These are phyloP conservation scores for Volvariella volvacea DNA, from an alignment of 1,284 basidiomycete species.

Conservation along the genomic window DNA sequence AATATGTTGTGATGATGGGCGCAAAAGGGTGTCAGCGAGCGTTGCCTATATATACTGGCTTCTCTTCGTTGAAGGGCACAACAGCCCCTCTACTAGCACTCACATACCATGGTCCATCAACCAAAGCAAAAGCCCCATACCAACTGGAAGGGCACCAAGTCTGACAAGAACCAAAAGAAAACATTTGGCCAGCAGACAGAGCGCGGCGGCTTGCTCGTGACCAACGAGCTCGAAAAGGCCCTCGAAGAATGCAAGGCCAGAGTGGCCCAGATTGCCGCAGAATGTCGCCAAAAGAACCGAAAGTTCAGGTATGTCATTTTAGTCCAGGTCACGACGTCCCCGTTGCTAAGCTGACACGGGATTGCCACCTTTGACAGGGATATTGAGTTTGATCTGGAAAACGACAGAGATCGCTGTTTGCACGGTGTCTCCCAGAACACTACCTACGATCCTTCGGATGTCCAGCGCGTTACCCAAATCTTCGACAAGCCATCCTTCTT, in stretches of 20 bases:
- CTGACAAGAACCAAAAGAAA: background rate
- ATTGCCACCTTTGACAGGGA: conserved; percentile 23
- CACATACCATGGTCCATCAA: no score
- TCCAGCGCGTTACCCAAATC: conserved; percentile 36
- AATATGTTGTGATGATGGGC: no score
- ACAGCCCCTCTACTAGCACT: no score
- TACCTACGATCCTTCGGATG: conserved; percentile 24
- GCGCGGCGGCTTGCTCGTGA: conserved; percentile 23
- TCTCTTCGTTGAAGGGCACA: no score
- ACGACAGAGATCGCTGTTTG: conserved; percentile 29
- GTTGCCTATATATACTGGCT: no score
- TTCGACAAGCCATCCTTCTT: conserved; percentile 39
- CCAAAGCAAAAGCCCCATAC: no score
- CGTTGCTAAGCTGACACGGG: background rate
- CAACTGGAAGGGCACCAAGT: no score
- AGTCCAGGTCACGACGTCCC: background rate
- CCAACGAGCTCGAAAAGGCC: conserved; percentile 32
- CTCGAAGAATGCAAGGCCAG: conserved; percentile 28
- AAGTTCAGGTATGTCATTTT: conserved; percentile 26
- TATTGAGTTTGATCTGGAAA: conserved; percentile 38
- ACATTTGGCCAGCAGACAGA: background rate
- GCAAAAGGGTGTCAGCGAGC: no score
- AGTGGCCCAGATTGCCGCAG: conserved; percentile 29
- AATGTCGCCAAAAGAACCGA: conserved; percentile 30
- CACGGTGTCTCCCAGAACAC: conserved; percentile 20